Conservation (phyloP, 2,329 filamentous ascomycete genomes). For the Microcera coccophila region DNA sequence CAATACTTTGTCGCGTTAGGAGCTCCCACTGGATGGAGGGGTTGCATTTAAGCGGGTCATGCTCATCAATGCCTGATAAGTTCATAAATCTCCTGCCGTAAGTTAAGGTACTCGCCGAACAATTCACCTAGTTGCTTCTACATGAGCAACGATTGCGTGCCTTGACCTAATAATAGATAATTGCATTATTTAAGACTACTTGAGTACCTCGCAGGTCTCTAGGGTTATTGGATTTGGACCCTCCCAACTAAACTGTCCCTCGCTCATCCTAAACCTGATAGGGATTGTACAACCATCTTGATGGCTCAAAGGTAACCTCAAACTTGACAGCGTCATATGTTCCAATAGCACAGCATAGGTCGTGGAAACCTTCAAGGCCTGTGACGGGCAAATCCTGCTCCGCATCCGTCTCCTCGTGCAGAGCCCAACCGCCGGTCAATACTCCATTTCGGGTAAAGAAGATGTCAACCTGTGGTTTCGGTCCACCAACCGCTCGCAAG, state of each 20-base stretch:
- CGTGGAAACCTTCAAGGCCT: slow-evolving; percentile 67
- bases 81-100: too few relatives aligned
- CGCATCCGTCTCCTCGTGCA: slow-evolving; percentile 70
- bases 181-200: background rate
- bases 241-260: background rate
- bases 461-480: slow-evolving; percentile 32
- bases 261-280: slow-evolving; percentile 14
- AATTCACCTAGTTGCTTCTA: too few relatives aligned
- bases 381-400: slow-evolving; percentile 57
- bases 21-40: slow-evolving; percentile 16
- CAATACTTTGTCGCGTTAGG: slow-evolving; percentile 4
- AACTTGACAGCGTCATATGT: slow-evolving; percentile 65
- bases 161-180: too few relatives aligned
- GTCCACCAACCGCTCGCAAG: slow-evolving; percentile 40
- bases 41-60: slow-evolving; percentile 28
- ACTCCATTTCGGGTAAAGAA: slow-evolving; percentile 69
- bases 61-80: slow-evolving; percentile 16
- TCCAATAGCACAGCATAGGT: slow-evolving; percentile 68
- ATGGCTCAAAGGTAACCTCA: slow-evolving; percentile 60
- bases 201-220: background rate
- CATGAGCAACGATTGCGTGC: too few relatives aligned
- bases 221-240: background rate
- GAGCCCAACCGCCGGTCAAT: slow-evolving; percentile 60
- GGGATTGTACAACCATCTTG: slow-evolving; percentile 53
- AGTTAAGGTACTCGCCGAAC: too few relatives aligned